Conservation (phyloP, 441 rosid species). For the Erodium texanum region DNA sequence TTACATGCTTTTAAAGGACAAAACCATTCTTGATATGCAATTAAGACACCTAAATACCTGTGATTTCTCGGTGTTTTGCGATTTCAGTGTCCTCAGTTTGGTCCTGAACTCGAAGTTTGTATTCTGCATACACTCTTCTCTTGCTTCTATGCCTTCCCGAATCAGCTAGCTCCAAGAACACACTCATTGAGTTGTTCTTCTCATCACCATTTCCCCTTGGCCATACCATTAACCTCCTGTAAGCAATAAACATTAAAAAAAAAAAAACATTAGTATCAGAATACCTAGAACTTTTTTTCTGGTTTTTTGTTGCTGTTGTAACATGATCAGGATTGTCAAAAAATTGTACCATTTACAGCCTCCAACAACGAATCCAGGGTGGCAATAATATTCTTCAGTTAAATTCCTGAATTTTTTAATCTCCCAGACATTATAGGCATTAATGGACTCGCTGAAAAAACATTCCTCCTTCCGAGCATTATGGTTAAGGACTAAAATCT, state of each 20-base stretch:
- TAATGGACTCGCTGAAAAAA: neutral
- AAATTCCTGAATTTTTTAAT: neutral
- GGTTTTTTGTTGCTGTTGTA: neutral
- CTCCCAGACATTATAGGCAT: neutral
- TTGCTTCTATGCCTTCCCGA: neutral
- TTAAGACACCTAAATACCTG: neutral
- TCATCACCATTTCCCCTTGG: slow-evolving; percentile 5
- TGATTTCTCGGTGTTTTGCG: slow-evolving; percentile 4
- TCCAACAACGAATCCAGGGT: neutral
- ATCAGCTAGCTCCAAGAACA: neutral
- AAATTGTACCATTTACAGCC: neutral
- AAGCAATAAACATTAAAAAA: neutral
- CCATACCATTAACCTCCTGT: slow-evolving; percentile 5
- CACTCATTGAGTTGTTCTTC: neutral
- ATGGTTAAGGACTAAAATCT: slow-evolving; percentile 1
- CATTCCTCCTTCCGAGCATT: neutral
- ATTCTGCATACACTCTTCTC: slow-evolving; percentile 6
- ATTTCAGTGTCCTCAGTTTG: neutral
- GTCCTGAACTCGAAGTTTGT: neutral
- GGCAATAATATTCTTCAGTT: neutral
- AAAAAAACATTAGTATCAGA: neutral
- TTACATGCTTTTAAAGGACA: neutral
- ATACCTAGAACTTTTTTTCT: neutral
- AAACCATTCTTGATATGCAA: neutral
- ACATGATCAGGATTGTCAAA: neutral